Evolutionary conservation across 768 basidiomycete species (phyloP).

Genomic region (Trametes gibbosa): DNA sequence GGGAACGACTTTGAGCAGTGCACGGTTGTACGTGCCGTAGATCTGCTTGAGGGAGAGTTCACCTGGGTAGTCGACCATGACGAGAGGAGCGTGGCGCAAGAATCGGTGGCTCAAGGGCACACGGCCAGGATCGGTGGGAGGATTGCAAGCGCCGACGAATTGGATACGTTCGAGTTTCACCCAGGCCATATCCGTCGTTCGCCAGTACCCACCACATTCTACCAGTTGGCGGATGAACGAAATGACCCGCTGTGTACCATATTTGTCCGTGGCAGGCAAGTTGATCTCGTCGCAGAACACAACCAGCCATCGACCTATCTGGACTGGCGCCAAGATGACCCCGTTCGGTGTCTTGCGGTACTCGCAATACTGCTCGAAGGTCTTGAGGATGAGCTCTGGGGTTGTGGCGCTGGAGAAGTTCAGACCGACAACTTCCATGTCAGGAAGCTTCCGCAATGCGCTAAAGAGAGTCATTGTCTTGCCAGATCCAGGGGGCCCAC

Average conservation of each 20-base stretch:
- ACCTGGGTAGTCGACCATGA: conserved; percentile 99
- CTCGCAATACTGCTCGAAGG: conserved; percentile 99
- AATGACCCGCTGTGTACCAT: conserved; percentile 97
- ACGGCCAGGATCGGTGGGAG: conserved; percentile 97
- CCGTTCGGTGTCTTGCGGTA: conserved; percentile 98
- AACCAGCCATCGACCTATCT: conserved; percentile 97
- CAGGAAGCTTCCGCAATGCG: conserved; percentile 93
- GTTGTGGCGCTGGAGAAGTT: conserved; percentile 99
- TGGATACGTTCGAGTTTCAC: conserved; percentile 98
- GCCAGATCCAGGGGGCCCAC: conserved; percentile 98
- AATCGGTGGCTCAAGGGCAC: conserved; percentile 98
- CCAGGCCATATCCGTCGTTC: conserved; percentile 93
- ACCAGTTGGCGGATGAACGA: conserved; percentile 97
- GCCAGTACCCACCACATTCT: conserved; percentile 93
- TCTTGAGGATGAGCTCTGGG: conserved; percentile 96
- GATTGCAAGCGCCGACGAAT: conserved; percentile 99
- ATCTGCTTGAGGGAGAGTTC: conserved; percentile 97
- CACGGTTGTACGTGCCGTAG: conserved; percentile 97
- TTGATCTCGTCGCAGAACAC: conserved; percentile 99
- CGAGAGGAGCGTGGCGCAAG: conserved; percentile 92
- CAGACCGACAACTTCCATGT: conserved; percentile 98
- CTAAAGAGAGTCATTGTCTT: conserved; percentile 99
- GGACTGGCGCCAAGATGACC: conserved; percentile 89
- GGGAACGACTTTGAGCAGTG: conserved; percentile 92
- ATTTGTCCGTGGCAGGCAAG: conserved; percentile 93